These are phyloP conservation scores for Bolboschoenoplectus hybrid DNA, from an alignment of 202 grass and related monocot species.

Conservation along the genomic window DNA sequence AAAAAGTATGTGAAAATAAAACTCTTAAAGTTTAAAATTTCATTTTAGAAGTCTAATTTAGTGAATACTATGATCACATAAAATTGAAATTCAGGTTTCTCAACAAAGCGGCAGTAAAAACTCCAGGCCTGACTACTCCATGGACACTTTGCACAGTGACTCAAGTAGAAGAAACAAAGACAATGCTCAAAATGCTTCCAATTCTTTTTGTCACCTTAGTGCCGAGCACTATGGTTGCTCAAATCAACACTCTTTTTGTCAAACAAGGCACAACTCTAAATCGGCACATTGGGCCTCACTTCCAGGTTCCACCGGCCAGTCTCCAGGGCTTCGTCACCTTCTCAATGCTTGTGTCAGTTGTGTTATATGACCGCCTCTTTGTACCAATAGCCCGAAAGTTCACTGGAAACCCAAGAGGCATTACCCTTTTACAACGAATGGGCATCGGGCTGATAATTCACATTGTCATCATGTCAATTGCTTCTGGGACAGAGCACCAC, in stretches of 20 bases:
- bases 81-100: slow-evolving; percentile 46
- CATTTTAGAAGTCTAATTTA: not conserved
- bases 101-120: slow-evolving; percentile 78
- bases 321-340: slow-evolving; percentile 76
- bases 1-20: not conserved
- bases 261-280: slow-evolving; percentile 91
- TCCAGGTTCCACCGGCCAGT: slow-evolving; percentile 77
- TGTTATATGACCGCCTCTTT: slow-evolving; percentile 79
- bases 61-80: not conserved
- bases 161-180: slow-evolving; percentile 90
- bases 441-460: slow-evolving; percentile 75
- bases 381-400: slow-evolving; percentile 55
- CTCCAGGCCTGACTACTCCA: slow-evolving; percentile 20
- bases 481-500: slow-evolving; percentile 62
- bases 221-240: slow-evolving; percentile 65
- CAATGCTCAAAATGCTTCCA: slow-evolving; percentile 87
- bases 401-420: slow-evolving; percentile 79
- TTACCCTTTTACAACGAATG: slow-evolving; percentile 86
- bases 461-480: slow-evolving; percentile 76
- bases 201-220: slow-evolving; percentile 72
- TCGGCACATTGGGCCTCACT: slow-evolving; percentile 53
- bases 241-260: slow-evolving; percentile 85
- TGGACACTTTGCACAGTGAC: slow-evolving; percentile 92
- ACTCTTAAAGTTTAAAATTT: not conserved
- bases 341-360: slow-evolving; percentile 77